Evolutionary conservation across 73 alveolate genomes (phyloP).

Genomic region (Paramecium sonneborni): DNA sequence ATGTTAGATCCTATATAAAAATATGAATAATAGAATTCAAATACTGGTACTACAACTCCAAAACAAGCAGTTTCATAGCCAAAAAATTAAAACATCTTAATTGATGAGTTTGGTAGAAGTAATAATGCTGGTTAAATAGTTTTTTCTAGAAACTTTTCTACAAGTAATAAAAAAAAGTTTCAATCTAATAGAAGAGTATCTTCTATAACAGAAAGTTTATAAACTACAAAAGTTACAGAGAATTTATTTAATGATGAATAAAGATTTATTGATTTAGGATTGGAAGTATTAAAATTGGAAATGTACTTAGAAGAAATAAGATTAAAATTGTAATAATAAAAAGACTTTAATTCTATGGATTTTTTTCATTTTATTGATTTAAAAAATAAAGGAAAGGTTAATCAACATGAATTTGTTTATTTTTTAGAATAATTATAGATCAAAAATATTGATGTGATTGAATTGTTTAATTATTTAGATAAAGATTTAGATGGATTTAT

Average conservation of each 20-base stretch:
- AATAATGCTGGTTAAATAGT: not conserved
- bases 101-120: not conserved
- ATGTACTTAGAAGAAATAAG: conserved; percentile 29
- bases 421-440: not conserved
- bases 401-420: not conserved
- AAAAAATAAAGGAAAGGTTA: conserved; percentile 34
- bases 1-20: not conserved
- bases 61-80: not conserved
- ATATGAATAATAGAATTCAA: not conserved
- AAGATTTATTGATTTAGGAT: not conserved
- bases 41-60: not conserved
- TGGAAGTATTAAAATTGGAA: conserved; percentile 17
- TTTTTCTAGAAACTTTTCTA: not conserved
- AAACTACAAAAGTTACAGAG: not conserved
- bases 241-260: not conserved
- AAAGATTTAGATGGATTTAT: conserved; percentile 44
- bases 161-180: not conserved
- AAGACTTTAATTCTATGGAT: conserved; percentile 45
- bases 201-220: not conserved
- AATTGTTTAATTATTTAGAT: not conserved
- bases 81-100: not conserved
- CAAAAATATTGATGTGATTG: not conserved
- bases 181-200: not conserved
- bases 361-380: conserved; percentile 39
- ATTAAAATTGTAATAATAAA: not conserved